These are phyloP conservation scores for Sugiyamaella xylanicola DNA, from an alignment of 1,139 yeast genomes.

Conservation along the genomic window DNA sequence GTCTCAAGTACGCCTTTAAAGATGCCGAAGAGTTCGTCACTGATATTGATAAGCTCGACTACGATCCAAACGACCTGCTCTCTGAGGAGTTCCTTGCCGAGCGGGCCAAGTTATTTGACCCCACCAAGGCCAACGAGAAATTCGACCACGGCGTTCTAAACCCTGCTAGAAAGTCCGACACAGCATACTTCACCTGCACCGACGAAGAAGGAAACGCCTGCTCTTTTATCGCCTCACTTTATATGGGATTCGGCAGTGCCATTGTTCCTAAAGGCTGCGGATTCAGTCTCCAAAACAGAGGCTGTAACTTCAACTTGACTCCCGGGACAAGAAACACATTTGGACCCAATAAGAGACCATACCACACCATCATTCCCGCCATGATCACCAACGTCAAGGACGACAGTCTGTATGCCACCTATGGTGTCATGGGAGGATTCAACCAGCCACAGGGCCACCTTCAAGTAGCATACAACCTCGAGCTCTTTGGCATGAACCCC, in stretches of 20 bases:
- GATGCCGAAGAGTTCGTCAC: conserved; percentile 77
- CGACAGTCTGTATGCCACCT: conserved; percentile 61
- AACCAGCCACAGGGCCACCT: conserved; percentile 88
- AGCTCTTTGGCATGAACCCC: conserved; percentile 64
- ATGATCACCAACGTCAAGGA: conserved; percentile 56
- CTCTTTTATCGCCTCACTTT: conserved; percentile 77
- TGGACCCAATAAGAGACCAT: conserved; percentile 74
- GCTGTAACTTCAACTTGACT: conserved; percentile 69
- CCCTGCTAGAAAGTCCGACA: conserved; percentile 67
- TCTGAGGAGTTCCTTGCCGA: conserved; percentile 49
- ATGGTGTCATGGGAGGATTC: conserved; percentile 88
- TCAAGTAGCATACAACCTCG: conserved; percentile 70
- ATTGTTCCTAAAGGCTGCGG: conserved; percentile 69
- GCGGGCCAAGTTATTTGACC: conserved; percentile 53
- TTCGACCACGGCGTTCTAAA: conserved; percentile 62
- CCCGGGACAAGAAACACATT: conserved; percentile 60
- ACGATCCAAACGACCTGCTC: conserved; percentile 45
- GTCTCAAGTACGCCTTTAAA: conserved; percentile 70
- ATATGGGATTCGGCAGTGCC: conserved; percentile 71
- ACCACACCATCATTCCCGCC: conserved; percentile 85
- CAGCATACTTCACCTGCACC: conserved; percentile 71
- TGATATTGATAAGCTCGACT: conserved; percentile 48
- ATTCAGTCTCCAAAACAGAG: conserved; percentile 74
- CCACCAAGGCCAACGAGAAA: conserved; percentile 47
- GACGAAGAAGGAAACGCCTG: conserved; percentile 80